Conservation (phyloP, 768 basidiomycete genomes). For the Pisolithus orientalis region DNA sequence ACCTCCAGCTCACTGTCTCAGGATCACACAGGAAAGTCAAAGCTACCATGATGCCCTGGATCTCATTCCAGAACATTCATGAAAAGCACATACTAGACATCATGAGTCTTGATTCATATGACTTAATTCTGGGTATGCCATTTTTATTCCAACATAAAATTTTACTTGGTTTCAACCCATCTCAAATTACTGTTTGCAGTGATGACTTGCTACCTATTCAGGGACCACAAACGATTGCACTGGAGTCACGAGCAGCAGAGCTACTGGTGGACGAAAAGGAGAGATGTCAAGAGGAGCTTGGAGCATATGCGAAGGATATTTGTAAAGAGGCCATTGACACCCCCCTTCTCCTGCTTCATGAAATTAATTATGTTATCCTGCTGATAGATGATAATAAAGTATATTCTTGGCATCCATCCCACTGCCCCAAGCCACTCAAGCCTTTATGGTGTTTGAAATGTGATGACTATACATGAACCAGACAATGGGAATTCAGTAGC, state of each 20-base stretch:
- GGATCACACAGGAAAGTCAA: conserved; percentile 13
- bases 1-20: conserved; percentile 24
- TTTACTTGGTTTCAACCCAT: too few relatives aligned
- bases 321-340: conserved; percentile 24
- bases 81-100: conserved; percentile 2
- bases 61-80: conserved; percentile 14
- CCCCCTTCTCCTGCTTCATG: conserved; percentile 23
- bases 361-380: conserved; percentile 32
- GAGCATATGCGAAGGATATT: conserved; percentile 16
- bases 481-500: too few relatives aligned
- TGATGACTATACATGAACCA: too few relatives aligned
- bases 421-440: conserved; percentile 30
- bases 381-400: conserved; percentile 21
- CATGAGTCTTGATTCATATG: too few relatives aligned
- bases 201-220: conserved; percentile 8
- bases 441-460: conserved; percentile 21
- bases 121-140: too few relatives aligned
- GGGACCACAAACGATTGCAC: conserved; percentile 2
- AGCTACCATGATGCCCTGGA: not conserved
- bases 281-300: conserved; percentile 6
- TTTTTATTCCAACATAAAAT: too few relatives aligned
- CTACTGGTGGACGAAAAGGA: conserved; percentile 2
- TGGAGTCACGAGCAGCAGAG: not conserved
- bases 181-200: too few relatives aligned
- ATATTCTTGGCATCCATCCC: conserved; percentile 10